Percentiles rank a stretch among this genome's conserved stretches.
These are phyloP conservation scores for Citrullus mucosospermus DNA, from an alignment of 306 rosid species.

Conservation along the genomic window DNA sequence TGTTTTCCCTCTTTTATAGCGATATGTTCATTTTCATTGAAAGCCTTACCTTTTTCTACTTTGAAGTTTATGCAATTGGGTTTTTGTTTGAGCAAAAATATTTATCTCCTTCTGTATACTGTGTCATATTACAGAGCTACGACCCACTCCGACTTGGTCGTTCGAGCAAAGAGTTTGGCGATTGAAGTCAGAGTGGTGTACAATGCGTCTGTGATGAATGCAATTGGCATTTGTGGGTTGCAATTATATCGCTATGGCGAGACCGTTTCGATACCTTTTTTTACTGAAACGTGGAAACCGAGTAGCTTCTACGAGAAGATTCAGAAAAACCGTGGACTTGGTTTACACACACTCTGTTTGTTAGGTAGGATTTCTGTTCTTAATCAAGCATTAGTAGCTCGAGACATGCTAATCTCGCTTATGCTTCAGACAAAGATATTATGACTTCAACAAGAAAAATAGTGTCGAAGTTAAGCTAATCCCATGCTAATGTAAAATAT, in stretches of 20 bases:
- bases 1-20: neutral
- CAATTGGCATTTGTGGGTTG: slow-evolving; percentile 73
- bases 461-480: neutral
- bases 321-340: slow-evolving; percentile 39
- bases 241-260: slow-evolving; percentile 86
- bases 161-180: slow-evolving; percentile 72
- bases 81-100: neutral
- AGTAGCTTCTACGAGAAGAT: slow-evolving; percentile 88
- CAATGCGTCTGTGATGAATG: slow-evolving; percentile 87
- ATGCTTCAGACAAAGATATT: neutral
- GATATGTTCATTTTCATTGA: neutral
- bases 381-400: neutral
- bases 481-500: neutral
- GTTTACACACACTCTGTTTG: slow-evolving; percentile 33
- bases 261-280: slow-evolving; percentile 73
- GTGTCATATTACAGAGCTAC: slow-evolving; percentile 40
- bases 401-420: neutral
- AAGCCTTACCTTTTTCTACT: neutral
- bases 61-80: neutral
- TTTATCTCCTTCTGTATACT: neutral
- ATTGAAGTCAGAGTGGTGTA: slow-evolving; percentile 54
- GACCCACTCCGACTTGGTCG: slow-evolving; percentile 73
- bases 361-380: slow-evolving; percentile 34
- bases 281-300: slow-evolving; percentile 77
- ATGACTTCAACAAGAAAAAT: neutral